A percentile compares a stretch with the other conserved stretches of the same genome.
Evolutionary conservation across 805 yeast genomes (phyloP).

Genomic region (Peterozyma toletana): DNA sequence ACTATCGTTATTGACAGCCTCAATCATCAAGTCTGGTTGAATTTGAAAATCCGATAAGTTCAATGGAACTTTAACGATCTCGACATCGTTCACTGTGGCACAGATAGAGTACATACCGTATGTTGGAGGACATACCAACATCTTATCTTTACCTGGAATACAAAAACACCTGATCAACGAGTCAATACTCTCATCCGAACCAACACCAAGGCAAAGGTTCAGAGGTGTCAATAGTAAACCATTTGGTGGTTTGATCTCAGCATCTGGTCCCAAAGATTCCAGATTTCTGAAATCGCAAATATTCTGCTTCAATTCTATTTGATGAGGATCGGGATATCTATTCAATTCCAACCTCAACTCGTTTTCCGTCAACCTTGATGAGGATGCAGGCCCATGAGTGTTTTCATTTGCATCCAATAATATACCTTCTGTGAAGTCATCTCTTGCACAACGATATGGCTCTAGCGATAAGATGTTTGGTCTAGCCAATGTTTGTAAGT

Average conservation of each 20-base stretch:
- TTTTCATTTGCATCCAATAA: constrained; percentile 95
- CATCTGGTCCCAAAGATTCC: constrained; percentile 23
- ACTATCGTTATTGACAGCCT: constrained; percentile 45
- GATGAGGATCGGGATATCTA: constrained; percentile 98
- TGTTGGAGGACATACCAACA: constrained; percentile 88
- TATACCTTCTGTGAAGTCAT: constrained; percentile 84
- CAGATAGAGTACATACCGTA: constrained; percentile 96
- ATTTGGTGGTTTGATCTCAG: constrained; percentile 15
- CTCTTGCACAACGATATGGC: constrained; percentile 96
- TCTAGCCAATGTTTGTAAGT: constrained; percentile 56
- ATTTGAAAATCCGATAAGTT: constrained; percentile 60
- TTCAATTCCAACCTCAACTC: constrained; percentile 58
- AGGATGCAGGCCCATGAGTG: constrained; percentile 80
- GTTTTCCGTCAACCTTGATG: constrained; percentile 25
- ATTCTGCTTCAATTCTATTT: constrained; percentile 62
- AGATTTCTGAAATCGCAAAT: constrained; percentile 66
- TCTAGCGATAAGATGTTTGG: constrained; percentile 78
- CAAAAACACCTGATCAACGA: constrained; percentile 80
- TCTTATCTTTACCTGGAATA: constrained; percentile 73
- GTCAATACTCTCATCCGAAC: constrained; percentile 95
- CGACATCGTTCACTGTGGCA: constrained; percentile 85
- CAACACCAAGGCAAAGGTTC: constrained; percentile 90
- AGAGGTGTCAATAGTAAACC: constrained; percentile 38
- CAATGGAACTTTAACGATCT: constrained; percentile 66
- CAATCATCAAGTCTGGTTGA: constrained; percentile 47